Base-by-base conservation (phyloP, 1,284 basidiomycete genomes). In the Ceratobasidium sp. region DNA sequence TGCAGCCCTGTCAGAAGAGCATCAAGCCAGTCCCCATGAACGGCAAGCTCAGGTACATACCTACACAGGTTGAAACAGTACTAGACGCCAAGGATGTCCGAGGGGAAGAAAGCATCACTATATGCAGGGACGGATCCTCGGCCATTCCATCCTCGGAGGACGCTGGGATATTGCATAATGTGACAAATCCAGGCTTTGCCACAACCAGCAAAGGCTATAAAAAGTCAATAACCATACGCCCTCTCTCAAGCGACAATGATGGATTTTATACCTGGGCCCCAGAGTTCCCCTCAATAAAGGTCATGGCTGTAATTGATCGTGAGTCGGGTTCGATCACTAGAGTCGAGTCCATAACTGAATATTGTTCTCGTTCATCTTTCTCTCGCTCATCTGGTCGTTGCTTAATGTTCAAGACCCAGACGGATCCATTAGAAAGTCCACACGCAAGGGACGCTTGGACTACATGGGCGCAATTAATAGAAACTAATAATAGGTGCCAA, bases 231-330 rank as follows among this genome's bases (percentile, higher is more conserved):
- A 11, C 46, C 60, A 49, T 2, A 49, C n/a, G 56, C 81, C 5
- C 23, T 50, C n/a, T 73, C 1, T 87, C 72, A 87, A 88, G 89
- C 66, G 78, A 77, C 71, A 91, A 75, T 3, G 82, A 81, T n/a
- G n/a, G n/a, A n/a, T n/a, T n/a, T n/a, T 14, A 83, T 85, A 78
- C 79, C 72, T 84, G 82, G 0, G 79, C 72, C 39, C 75, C 73
- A 69, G 75, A 77, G 1, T 82, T 71, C 19, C 74, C 72, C 23
- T 70, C 72, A 50, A 74, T 72, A 14, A 72, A 64, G 13, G 30
- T 53, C 39, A 49, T 39, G 27, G 69, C 62, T 5, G 57, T 41
- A 25, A 66, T 54, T 36, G 49, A 46, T 33, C 69, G 46, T 33
- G 30, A 56, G 30, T 64, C 56, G 42, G 59, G 39, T 33, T 56